A percentile compares a stretch with the other conserved stretches of the same genome.
Conservation (phyloP, 2,329 filamentous ascomycete genomes). For the Aspergillus pseudoviridinutans region DNA sequence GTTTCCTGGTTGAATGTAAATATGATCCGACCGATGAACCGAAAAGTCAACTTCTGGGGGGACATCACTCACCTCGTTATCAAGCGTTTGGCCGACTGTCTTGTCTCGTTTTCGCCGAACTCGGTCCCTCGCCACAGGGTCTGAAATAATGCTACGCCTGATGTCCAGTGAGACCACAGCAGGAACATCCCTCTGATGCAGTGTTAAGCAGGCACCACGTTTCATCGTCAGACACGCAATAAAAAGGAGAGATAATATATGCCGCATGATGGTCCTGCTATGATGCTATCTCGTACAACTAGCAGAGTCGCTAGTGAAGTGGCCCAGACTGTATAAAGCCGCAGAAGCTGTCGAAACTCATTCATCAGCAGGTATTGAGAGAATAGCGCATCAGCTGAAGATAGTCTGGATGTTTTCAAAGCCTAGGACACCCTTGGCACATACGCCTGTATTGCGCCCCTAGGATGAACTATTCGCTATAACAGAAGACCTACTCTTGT, state of each 20-base stretch:
- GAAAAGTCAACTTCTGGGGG: background rate
- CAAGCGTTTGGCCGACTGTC: constrained; percentile 44
- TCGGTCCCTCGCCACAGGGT: constrained; percentile 47
- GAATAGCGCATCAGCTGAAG: no score
- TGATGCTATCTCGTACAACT: no score
- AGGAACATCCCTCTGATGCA: constrained; percentile 35
- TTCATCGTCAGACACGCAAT: constrained; percentile 13
- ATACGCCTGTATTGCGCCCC: no score
- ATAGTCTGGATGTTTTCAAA: no score
- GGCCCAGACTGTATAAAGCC: no score
- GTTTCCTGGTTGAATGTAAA: constrained; percentile 38
- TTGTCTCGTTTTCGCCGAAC: constrained; percentile 41
- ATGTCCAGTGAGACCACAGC: constrained; percentile 50
- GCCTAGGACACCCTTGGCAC: no score
- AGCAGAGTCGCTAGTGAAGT: no score
- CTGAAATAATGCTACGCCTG: constrained; percentile 43
- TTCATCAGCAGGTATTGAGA: no score
- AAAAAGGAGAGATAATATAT: constrained; percentile 10
- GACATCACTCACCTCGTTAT: constrained; percentile 47
- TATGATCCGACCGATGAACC: background rate
- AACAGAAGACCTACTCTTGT: no score
- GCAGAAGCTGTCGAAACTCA: no score
- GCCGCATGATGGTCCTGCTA: background rate
- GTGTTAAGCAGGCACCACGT: constrained; percentile 21
- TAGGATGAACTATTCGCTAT: no score